Evolutionary conservation across 2,329 filamentous ascomycete species (phyloP).

Genomic region (Ophiostoma tasmaniense): DNA sequence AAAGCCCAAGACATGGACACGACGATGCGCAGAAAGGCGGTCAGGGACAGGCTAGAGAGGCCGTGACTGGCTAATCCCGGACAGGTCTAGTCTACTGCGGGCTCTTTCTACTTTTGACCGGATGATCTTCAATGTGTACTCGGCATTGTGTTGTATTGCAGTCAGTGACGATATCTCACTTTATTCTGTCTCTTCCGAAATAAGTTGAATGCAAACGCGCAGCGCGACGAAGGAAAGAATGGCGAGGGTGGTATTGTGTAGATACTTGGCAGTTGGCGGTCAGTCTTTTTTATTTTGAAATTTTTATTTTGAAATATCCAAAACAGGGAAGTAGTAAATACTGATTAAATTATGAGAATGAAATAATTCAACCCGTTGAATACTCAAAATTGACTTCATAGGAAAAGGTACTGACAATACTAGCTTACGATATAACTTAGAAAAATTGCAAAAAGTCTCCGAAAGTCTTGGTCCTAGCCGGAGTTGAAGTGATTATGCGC

Average conservation of each 20-base stretch:
- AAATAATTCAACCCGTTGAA: no score
- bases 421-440: neutral
- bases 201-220: neutral
- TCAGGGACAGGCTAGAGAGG: conserved; percentile 11
- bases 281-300: neutral
- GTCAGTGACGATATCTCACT: neutral
- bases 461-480: neutral
- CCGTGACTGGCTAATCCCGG: conserved; percentile 4
- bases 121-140: neutral
- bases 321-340: neutral
- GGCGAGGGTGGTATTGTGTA: neutral
- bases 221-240: neutral
- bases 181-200: neutral
- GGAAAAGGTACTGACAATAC: no score
- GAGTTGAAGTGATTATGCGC: neutral
- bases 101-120: conserved; percentile 12
- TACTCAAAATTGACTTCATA: no score
- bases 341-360: neutral
- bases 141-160: neutral
- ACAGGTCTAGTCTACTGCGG: conserved; percentile 10
- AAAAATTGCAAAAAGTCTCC: neutral
- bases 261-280: neutral
- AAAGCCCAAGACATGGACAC: neutral
- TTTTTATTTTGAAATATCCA: no score
- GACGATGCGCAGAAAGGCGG: conserved; percentile 12